Evolutionary conservation across 140 eudicot species (phyloP), one percentile per base, ranked within the genome.

Genomic region (Ambrosia hybrid): DNA sequence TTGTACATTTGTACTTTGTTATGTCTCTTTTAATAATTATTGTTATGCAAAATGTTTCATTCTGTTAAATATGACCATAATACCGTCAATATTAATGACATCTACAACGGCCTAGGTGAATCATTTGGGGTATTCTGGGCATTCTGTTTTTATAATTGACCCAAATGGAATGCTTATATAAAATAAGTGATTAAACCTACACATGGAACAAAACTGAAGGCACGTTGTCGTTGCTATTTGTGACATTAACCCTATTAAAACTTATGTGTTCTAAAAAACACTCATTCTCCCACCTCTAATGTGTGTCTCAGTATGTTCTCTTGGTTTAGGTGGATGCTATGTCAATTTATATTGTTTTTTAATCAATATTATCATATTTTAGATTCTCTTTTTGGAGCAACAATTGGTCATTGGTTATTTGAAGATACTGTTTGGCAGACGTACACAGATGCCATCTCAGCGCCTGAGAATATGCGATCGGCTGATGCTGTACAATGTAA

Each of bases 401-500:
- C 4, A 13, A 2, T 30, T 58, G 53, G 53, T 48, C 53, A 48
- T 10, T 10, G 4, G 39, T 68, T 48, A 16, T 13, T 7, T 46
- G 52, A 67, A 48, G 63, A 58, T 57, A 46, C 37, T 43, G 26
- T 36, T 55, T 67, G 57, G 60, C 59, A 12, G 78, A 37, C 3
- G 3, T 16, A 53, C 64, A 52, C 13, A 13, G 16, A 17, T 65
- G 73, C 72, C 55, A 2, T 30, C 15, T 64, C 45, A 16, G 68
- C 58, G 45, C 14, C 15, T 17, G 56, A 37, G 39, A 37, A 13
- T 48, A 76, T 58, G 51, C 51, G 58, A 51, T 39, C 43, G 71
- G 14, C 69, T n/a, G 72, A 77, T 77, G 66, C 17, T 70, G 70
- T 77, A 70, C 76, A 77, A 61, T 43, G 11, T 77, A 67, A 37